Base-by-base conservation (phyloP, 805 yeast species). In the Kazachstania bromeliacearum region DNA sequence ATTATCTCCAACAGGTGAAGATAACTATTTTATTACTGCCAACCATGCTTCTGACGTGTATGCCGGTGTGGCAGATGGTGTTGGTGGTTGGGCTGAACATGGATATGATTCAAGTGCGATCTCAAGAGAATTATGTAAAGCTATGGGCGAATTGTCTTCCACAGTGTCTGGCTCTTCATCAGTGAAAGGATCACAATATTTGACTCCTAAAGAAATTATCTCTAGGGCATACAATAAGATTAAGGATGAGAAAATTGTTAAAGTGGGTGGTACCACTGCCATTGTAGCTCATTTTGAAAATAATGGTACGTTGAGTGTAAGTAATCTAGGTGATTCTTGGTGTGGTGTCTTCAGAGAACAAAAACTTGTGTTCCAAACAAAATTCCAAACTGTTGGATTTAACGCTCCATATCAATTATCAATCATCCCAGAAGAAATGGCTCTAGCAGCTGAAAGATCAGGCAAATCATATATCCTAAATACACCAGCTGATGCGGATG, bases 311-410 rank as follows among this genome's bases (percentile, higher is more conserved):
- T 55, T 89, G 25, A 61, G 64, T 29, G 79, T 85, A 0, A 79
- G 89, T 7, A 89, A 92, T 51, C 61, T 89, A 36, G 98, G 98
- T 8, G 98, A 89, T 58, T 87, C 96, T 4, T 92, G 96, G 80
- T 84, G 85, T 57, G 88, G 94, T 13, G 73, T 88, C 3, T 82
- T 87, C 54, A 68, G 98, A 44, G 64, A 75, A 39, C 67, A 67
- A 38, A 64, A 71, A 48, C 64, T 87, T 32, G 67, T 81, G 2
- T 59, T 71, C 27, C 78, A 80, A 48, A 82, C 95, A 0, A 67
- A 66, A 42, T 78, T 81, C 44, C 96, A 87, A 64, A 77, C 85
- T 1, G 89, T 85, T 49, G 83, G 76, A 31, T 87, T 87, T 65
- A 87, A 88, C 57, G 89, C 96, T 1, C 97, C 97, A 1, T 85